Percentiles rank a stretch among this genome's conserved stretches.
Conservation (phyloP, 1,284 basidiomycete genomes). For the Ganoderma lingzhi region DNA sequence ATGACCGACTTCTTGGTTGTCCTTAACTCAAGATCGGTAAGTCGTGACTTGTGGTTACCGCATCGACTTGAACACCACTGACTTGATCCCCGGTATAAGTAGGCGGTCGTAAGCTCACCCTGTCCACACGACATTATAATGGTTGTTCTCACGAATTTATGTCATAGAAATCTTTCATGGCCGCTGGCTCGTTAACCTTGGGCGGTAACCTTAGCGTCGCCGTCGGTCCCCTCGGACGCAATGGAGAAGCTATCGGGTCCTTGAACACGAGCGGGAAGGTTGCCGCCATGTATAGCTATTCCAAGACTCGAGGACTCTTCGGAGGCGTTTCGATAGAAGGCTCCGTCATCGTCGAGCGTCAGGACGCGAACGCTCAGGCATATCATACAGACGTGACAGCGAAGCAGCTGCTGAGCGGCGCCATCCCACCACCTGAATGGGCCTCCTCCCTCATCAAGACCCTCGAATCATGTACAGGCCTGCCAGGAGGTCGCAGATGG, state of each 20-base stretch:
- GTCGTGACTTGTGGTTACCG: conserved; percentile 40
- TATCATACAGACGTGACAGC: conserved; percentile 80
- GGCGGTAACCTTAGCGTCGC: conserved; percentile 96
- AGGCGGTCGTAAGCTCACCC: conserved; percentile 66
- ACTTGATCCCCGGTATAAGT: conserved; percentile 19
- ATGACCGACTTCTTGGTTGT: conserved; percentile 97
- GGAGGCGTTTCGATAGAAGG: conserved; percentile 90
- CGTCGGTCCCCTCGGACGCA: conserved; percentile 92
- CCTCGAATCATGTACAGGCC: conserved; percentile 75
- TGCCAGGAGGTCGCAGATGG: conserved; percentile 77
- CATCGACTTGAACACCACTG: conserved; percentile 25
- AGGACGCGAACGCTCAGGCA: conserved; percentile 88
- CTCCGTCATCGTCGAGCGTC: conserved; percentile 92
- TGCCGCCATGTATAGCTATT: conserved; percentile 97
- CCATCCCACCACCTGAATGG: conserved; percentile 81
- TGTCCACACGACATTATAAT: background rate
- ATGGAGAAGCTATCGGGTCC: conserved; percentile 91
- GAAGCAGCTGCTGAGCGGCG: conserved; percentile 83
- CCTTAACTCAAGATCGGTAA: conserved; percentile 82
- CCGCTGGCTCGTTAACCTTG: conserved; percentile 90
- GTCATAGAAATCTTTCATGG: conserved; percentile 88
- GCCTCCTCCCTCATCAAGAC: conserved; percentile 76
- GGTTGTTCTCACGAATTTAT: background rate
- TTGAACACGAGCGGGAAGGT: conserved; percentile 89
- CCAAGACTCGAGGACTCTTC: conserved; percentile 93